Conservation (phyloP, 495 filamentous ascomycete species). For the Tuber melanosporum region DNA sequence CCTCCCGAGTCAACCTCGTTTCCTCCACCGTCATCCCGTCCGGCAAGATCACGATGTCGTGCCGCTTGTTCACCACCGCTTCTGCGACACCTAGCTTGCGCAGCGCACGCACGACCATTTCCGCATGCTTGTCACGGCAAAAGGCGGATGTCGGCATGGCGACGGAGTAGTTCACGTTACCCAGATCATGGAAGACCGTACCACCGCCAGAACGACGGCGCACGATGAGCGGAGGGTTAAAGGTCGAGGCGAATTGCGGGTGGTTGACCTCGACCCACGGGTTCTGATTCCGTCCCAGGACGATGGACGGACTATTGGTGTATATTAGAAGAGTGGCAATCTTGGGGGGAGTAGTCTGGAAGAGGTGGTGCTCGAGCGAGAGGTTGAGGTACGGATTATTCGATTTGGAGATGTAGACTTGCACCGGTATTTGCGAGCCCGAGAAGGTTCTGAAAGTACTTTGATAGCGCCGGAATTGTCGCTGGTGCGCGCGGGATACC, state of each 20-base stretch:
- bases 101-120: conserved; percentile 81
- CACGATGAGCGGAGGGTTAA: conserved; percentile 53
- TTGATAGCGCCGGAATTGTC: conserved; percentile 9
- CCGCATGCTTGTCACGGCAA: conserved; percentile 76
- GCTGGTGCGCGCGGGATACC: not conserved
- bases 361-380: conserved; percentile 86
- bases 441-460: conserved; percentile 19
- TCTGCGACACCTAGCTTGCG: conserved; percentile 47
- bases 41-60: conserved; percentile 78
- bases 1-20: conserved; percentile 23
- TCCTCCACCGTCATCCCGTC: conserved; percentile 23
- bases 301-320: conserved; percentile 72
- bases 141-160: conserved; percentile 70
- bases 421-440: conserved; percentile 39
- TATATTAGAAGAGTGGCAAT: conserved; percentile 81
- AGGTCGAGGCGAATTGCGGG: conserved; percentile 46
- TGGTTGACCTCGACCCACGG: conserved; percentile 90
- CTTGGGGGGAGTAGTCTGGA: conserved; percentile 60
- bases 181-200: conserved; percentile 84
- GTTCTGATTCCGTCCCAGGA: conserved; percentile 95
- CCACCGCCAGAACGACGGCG: conserved; percentile 82
- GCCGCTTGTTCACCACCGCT: conserved; percentile 73
- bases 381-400: conserved; percentile 83
- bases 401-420: conserved; percentile 71
- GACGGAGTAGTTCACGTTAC: conserved; percentile 90